Base-by-base conservation (phyloP, 129 eudicot species). In the Chrysanthemum lavandulifolium region DNA sequence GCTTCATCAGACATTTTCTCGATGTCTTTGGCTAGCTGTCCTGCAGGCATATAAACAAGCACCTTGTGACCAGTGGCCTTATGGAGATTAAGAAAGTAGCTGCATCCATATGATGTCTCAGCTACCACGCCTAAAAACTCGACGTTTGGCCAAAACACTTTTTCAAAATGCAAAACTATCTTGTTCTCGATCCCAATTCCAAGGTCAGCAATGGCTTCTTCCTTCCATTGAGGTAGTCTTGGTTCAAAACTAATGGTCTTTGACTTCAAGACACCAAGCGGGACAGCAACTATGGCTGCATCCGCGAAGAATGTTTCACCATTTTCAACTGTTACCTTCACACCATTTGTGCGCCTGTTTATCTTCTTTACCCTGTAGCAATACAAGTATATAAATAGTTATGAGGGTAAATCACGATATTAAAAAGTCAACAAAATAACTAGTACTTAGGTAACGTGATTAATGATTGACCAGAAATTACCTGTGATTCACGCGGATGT, bases 91-190 rank as follows among this genome's bases (percentile, higher is more conserved):
- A 95, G 84, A 58, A 95, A 95, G 76, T 95, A 95, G 78, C 99
- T 91, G 80, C 99, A 95, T 56, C 61, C 84, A 45, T 88, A 85
- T 15, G 97, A 79, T n/a, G 94, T 88, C 62, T 86, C 94, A 1
- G 97, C 84, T 79, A 95, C 99, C 10, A 95, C 99, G 73, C 99
- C 99, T 80, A 95, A 69, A 79, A 95, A 95, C 87, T 95, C 99
- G 23, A 95, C 99, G 62, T 91, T 95, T 33, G 99, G 99, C 97
- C 97, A 95, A 78, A 95, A 95, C 13, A 95, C 97, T 53, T 73
- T 76, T 31, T 91, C 90, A 60, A 95, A 95, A 85, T 90, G 96
- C 84, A 95, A 73, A 16, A 81, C 71, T 19, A 95, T 88, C 83
- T 95, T 95, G 80, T 95, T 95, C 80, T 95, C 99, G 10, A 91